Percentiles rank a stretch among this genome's conserved stretches.
These are phyloP conservation scores for Psophocarpus tetragonolobus DNA, from an alignment of 306 rosid genomes.

Conservation along the genomic window DNA sequence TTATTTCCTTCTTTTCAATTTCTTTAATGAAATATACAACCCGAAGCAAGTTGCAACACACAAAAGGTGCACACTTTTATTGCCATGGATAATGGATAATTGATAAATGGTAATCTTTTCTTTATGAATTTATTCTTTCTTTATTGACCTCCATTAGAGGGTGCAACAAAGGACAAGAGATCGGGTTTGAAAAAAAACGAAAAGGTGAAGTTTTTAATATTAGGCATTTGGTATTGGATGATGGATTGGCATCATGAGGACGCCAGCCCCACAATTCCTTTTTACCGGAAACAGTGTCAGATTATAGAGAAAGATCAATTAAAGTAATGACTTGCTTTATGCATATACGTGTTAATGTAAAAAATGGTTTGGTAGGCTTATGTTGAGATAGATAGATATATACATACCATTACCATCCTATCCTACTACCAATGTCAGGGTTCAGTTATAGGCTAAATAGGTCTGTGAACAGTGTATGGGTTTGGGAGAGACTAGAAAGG, in stretches of 20 bases:
- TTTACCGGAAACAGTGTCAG: slow-evolving; percentile 55
- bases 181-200: slow-evolving; percentile 44
- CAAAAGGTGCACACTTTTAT: slow-evolving; percentile 18
- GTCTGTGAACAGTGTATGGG: slow-evolving; percentile 42
- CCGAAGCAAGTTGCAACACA: not conserved
- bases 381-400: slow-evolving; percentile 20
- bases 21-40: not conserved
- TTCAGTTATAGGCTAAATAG: slow-evolving; percentile 45
- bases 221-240: not conserved
- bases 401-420: slow-evolving; percentile 11
- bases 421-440: slow-evolving; percentile 61
- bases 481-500: slow-evolving; percentile 27
- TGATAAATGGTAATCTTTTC: slow-evolving; percentile 9
- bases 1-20: not conserved
- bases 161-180: slow-evolving; percentile 2
- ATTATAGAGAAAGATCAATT: slow-evolving; percentile 27
- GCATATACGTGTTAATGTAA: slow-evolving; percentile 31
- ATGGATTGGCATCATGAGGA: slow-evolving; percentile 16
- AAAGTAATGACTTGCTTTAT: slow-evolving; percentile 41
- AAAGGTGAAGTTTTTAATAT: slow-evolving; percentile 14
- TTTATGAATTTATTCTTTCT: slow-evolving; percentile 10
- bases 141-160: slow-evolving; percentile 30
- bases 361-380: slow-evolving; percentile 24
- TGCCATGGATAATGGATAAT: slow-evolving; percentile 26
- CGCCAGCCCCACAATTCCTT: slow-evolving; percentile 17